Base-by-base conservation (phyloP, 228 moss, liverwort and hornwort species). In the Sphagnum magellanicum region DNA sequence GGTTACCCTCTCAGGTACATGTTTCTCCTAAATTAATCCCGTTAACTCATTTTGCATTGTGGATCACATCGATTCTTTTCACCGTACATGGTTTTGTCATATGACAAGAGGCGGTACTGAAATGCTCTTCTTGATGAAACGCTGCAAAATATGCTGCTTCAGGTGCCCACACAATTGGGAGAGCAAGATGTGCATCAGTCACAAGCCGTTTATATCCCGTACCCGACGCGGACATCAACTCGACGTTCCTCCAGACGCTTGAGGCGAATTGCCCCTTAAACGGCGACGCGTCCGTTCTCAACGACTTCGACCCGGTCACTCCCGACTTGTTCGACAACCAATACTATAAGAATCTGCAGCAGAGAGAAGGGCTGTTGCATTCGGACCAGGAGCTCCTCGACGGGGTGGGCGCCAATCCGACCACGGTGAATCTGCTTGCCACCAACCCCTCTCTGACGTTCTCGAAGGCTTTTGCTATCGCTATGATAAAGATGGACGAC, bases 101-200 rank as follows among this genome's bases (percentile, higher is more conserved):
- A 32, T 32, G 32, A 32, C 32, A 32, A 32, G 32, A 32, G 32
- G 51, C 52, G 8, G 46, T 6, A n/a, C 53, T 16, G 9, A 5
- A 16, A 16, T 50, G 67, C 12, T 17, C 12, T 10, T 16, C 10
- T 16, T 11, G n/a, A 50, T 63, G 5, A 63, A 46, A 8, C 5
- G 32, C 5, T 63, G 63, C 15, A n/a, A 48, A 16, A 63, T 63
- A 9, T 32, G 32, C 32, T 32, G 3, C 32, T 32, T 32, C 77
- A 84, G 84, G 84, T 65, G 84, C 75, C 8, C 84, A 84, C 61
- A 75, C 84, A 6, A 60, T 84, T 49, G 84, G 84, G 13, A 67
- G 73, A 63, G 53, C 65, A 0, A 1, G 0, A n/a, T 80, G 84
- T 61, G 0, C 0, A 10, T 0, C 60, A 0, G 52, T 80, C 10